A percentile compares a stretch with the other conserved stretches of the same genome.
Evolutionary conservation across 2,329 filamentous ascomycete genomes (phyloP).

Genomic region (Alternaria triticimaculans): DNA sequence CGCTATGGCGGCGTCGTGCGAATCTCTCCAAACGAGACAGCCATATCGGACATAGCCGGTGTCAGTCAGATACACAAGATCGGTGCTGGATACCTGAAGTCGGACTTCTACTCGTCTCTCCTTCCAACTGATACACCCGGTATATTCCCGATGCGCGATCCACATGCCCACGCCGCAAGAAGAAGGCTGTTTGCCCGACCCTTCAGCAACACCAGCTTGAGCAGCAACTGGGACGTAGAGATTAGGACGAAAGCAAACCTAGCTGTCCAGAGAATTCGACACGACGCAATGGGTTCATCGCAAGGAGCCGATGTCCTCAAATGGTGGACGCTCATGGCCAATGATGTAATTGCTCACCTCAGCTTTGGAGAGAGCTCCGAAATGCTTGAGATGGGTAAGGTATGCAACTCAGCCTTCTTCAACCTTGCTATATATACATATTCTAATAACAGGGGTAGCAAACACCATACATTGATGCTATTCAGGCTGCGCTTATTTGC

Average conservation of each 20-base stretch:
- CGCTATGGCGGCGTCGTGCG: constrained; percentile 38
- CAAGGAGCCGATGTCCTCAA: constrained; percentile 44
- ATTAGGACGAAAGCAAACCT: constrained; percentile 43
- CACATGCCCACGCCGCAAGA: constrained; percentile 43
- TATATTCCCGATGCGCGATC: constrained; percentile 50
- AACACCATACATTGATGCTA: constrained; percentile 35
- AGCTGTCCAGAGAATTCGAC: constrained; percentile 43
- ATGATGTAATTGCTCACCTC: constrained; percentile 48
- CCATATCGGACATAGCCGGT: constrained; percentile 24
- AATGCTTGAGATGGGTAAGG: constrained; percentile 47
- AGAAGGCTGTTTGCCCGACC: constrained; percentile 46
- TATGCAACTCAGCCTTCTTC: constrained; percentile 12
- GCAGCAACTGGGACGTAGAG: constrained; percentile 45
- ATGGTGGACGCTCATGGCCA: constrained; percentile 51
- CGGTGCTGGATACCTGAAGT: constrained; percentile 52
- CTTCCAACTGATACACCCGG: constrained; percentile 18
- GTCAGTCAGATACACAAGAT: constrained; percentile 41
- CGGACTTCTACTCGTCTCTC: constrained; percentile 46
- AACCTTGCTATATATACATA: neutral
- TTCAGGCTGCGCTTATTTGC: constrained; percentile 37
- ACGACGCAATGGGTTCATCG: constrained; percentile 12
- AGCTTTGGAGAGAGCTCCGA: constrained; percentile 51
- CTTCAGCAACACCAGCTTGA: constrained; percentile 47
- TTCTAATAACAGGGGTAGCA: neutral
- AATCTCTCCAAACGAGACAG: constrained; percentile 33